These are phyloP conservation scores for Rhodamnia rubescens DNA, from an alignment of 345 rosid species.

Conservation along the genomic window DNA sequence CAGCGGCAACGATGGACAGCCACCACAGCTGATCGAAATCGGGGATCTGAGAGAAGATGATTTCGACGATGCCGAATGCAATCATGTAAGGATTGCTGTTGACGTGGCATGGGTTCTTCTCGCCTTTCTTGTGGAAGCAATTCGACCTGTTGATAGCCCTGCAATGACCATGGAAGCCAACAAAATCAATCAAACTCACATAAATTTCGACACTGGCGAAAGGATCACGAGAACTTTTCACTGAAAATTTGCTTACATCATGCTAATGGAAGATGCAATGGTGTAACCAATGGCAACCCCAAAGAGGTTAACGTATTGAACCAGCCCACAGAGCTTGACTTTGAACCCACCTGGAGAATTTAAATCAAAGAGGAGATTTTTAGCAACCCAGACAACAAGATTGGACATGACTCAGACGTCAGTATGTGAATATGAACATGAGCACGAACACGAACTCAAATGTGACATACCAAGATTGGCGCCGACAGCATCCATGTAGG, in stretches of 20 bases:
- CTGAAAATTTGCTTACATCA: conserved; percentile 30
- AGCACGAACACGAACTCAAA: neutral
- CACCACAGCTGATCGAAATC: conserved; percentile 41
- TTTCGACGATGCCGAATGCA: conserved; percentile 31
- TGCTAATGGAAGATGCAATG: conserved; percentile 58
- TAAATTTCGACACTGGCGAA: neutral
- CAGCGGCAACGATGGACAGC: conserved; percentile 41
- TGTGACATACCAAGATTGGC: conserved; percentile 27
- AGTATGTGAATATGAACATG: neutral
- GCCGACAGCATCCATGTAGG: conserved; percentile 50
- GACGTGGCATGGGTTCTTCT: conserved; percentile 31
- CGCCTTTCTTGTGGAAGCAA: conserved; percentile 47
- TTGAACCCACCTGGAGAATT: conserved; percentile 41
- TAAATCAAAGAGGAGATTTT: neutral
- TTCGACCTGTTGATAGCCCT: conserved; percentile 49
- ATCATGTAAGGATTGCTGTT: conserved; percentile 47
- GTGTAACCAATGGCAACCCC: conserved; percentile 75
- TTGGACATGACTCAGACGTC: neutral
- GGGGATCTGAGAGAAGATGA: conserved; percentile 37
- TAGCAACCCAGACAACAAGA: conserved; percentile 1
- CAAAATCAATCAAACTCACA: neutral
- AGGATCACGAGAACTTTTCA: neutral
- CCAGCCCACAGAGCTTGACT: conserved; percentile 51
- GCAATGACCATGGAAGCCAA: conserved; percentile 4
- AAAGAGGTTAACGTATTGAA: conserved; percentile 61